phyloP scores from a whole-genome alignment of 257 asterid genomes.

The Misopates orontium region DNA sequence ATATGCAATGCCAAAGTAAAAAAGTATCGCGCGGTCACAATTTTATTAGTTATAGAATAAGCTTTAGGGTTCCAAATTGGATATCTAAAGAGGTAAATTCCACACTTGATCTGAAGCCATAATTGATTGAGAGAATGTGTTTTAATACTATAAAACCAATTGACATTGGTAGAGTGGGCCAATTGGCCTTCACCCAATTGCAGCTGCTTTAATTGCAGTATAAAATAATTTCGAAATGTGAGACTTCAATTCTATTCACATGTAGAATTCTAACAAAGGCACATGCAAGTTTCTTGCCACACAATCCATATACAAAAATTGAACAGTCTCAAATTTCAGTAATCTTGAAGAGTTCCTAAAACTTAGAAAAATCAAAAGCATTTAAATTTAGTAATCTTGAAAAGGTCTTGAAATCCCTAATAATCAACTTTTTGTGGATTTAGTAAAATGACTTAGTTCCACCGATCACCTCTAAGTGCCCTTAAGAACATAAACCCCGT shows the following conservation, averaged over 20 bases:
- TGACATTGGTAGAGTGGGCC: slow-evolving; percentile 42
- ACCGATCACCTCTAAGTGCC: too few species aligned
- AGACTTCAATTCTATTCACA: slow-evolving; percentile 43
- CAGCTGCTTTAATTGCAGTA: background rate
- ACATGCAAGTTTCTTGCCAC: slow-evolving; percentile 44
- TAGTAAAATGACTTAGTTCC: too few species aligned
- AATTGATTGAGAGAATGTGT: slow-evolving; percentile 9
- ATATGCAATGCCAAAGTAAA: background rate
- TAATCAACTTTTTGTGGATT: too few species aligned
- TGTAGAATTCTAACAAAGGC: slow-evolving; percentile 39
- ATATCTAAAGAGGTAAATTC: background rate
- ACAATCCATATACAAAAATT: slow-evolving; percentile 17
- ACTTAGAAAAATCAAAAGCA: too few species aligned
- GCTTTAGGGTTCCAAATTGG: background rate
- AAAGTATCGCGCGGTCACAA: background rate
- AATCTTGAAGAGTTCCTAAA: too few species aligned
- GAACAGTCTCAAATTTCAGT: too few species aligned
- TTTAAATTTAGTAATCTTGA: too few species aligned
- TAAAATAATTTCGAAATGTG: slow-evolving; percentile 29
- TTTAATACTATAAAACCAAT: slow-evolving; percentile 21
- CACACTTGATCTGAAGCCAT: slow-evolving; percentile 8
- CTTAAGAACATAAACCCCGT: too few species aligned
- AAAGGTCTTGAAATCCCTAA: too few species aligned
- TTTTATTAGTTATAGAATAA: too few species aligned
- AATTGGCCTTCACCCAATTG: background rate